Evolutionary conservation across 2,329 filamentous ascomycete genomes (phyloP), one percentile per base, ranked within the genome.

Genomic region (Penicillium sp.): DNA sequence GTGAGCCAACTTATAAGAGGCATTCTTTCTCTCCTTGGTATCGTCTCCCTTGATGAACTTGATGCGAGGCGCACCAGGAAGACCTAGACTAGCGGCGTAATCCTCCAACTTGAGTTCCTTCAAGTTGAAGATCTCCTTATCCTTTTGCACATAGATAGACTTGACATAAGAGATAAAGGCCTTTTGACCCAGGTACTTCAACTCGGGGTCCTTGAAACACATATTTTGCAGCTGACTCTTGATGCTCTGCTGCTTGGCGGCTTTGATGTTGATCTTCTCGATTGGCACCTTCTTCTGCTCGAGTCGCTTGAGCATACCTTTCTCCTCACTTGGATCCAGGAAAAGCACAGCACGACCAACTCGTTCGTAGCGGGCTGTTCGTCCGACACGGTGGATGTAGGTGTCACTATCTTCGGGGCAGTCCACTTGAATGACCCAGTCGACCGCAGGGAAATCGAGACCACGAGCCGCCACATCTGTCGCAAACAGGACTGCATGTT

Each of bases 381-480:
- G 87, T 1, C 95, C 95, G 4, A 97, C 94, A 61, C 95, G 88
- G 78, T 99, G 95, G 68, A 99, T 98, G 72, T 99, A 99, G 0
- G 95, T 99, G 71, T 98, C 95, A 4, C 91, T 90, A 75, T 99
- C 94, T 76, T 99, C 95, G 0, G 95, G 95, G 67, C 92, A 96
- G 75, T 99, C 95, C n/a, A 92, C 85, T 74, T 99, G 95, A n/a
- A 99, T 92, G 5, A 99, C 95, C 90, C 95, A 99, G 75, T 99
- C 95, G 0, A 99, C 95, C 3, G 93, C 89, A 0, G 95, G 95
- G 73, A 99, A 98, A 76, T 99, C 95, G 13, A 99, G 85, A 65
- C 95, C 95, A 76, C 95, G 86, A 0, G 95, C 95, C 4, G 96
- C 93, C 6, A 99, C 92, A 73, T 99, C 95, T 0, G 95, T 99